Conservation (phyloP, 768 basidiomycete species). For the Epithele typhae region DNA sequence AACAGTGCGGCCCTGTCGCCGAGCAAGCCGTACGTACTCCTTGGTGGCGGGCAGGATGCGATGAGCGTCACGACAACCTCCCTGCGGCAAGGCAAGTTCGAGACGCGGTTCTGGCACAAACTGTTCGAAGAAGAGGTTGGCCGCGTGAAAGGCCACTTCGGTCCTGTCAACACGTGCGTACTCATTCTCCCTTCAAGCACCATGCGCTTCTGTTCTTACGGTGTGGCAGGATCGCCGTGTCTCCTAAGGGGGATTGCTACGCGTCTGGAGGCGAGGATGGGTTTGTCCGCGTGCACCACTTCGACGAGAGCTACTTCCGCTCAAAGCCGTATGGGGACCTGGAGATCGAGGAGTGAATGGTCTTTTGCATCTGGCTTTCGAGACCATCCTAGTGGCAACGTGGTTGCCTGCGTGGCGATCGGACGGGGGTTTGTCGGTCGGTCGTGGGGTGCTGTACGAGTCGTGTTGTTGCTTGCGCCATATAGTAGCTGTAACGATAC, state of each 20-base stretch:
- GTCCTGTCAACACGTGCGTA: conserved; percentile 91
- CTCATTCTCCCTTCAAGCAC: neutral
- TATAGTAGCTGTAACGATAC: conserved; percentile 12
- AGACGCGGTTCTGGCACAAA: conserved; percentile 97
- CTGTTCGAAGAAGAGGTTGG: conserved; percentile 96
- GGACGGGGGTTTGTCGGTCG: neutral
- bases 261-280: conserved; percentile 98
- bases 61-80: conserved; percentile 97
- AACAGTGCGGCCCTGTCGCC: conserved; percentile 91
- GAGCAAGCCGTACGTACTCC: conserved; percentile 80
- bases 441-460: conserved; percentile 3
- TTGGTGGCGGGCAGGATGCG: conserved; percentile 97
- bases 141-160: conserved; percentile 96
- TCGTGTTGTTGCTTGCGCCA: conserved; percentile 7
- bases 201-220: neutral
- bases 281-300: conserved; percentile 87
- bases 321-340: conserved; percentile 89
- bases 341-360: conserved; percentile 56
- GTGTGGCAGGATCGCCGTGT: conserved; percentile 75
- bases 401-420: neutral
- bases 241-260: conserved; percentile 83
- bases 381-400: too few species aligned
- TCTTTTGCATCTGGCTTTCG: conserved; percentile 2
- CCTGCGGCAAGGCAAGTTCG: conserved; percentile 92
- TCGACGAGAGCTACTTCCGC: conserved; percentile 92